Conservation (phyloP, 176 grass and related monocot species). For the Oryza glaberrima region DNA sequence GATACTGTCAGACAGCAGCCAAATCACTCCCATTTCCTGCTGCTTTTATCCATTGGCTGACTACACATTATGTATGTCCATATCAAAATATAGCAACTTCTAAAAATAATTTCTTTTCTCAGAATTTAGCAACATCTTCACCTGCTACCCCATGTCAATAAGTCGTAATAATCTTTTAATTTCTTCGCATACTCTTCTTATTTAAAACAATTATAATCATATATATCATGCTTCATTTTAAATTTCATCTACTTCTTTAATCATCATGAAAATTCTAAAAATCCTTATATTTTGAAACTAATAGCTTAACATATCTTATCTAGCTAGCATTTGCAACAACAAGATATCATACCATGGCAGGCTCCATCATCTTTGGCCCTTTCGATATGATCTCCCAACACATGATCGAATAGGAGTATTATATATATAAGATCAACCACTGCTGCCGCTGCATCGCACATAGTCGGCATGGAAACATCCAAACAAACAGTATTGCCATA, state of each 20-base stretch:
- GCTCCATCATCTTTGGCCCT: conserved; percentile 20
- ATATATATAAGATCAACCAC: neutral
- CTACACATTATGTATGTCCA: too few relatives aligned
- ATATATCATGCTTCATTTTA: too few relatives aligned
- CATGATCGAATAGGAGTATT: neutral
- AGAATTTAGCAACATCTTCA: too few relatives aligned
- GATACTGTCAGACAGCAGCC: conserved; percentile 26
- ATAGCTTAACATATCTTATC: conserved; percentile 1
- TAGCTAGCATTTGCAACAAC: conserved; percentile 21
- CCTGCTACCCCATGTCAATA: too few relatives aligned
- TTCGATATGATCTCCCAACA: neutral
- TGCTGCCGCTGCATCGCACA: neutral
- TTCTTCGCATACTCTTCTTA: too few relatives aligned
- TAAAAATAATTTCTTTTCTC: too few relatives aligned
- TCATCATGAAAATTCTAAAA: too few relatives aligned
- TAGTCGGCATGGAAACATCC: conserved; percentile 9
- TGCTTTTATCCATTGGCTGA: conserved; percentile 23
- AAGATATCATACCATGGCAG: neutral
- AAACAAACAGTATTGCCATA: neutral
- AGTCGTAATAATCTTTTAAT: too few relatives aligned
- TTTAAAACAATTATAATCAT: too few relatives aligned
- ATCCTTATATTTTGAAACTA: too few relatives aligned
- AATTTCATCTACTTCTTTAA: too few relatives aligned
- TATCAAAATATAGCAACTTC: too few relatives aligned
- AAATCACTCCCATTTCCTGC: neutral